These are phyloP conservation scores for Kappamyces sp. DNA, from an alignment of 192 early-diverging fungal species.

Conservation along the genomic window DNA sequence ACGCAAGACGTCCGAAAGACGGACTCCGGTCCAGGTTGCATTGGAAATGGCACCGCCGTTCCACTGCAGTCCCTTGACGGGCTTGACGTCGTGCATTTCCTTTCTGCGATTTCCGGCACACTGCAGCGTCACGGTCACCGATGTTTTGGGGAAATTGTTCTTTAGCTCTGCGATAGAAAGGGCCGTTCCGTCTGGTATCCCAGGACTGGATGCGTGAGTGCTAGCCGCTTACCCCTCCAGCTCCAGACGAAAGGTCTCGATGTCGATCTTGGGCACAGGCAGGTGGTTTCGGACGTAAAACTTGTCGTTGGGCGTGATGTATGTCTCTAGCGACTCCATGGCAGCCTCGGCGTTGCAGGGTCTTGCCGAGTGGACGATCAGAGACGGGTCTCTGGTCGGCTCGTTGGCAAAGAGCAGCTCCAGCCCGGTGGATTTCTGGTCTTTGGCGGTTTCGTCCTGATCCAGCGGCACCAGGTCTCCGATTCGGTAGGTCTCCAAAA, in stretches of 20 bases:
- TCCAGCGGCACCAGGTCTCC: constrained; percentile 24
- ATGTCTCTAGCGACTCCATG: constrained; percentile 49
- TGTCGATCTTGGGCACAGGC: constrained; percentile 73
- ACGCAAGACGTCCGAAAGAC: constrained; percentile 66
- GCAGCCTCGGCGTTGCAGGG: constrained; percentile 87
- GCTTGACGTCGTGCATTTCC: constrained; percentile 67
- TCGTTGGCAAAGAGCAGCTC: constrained; percentile 55
- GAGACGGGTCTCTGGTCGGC: constrained; percentile 55
- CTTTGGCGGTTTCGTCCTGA: constrained; percentile 12
- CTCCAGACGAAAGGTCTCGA: constrained; percentile 46
- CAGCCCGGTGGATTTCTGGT: constrained; percentile 22
- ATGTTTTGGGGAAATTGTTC: constrained; percentile 37
- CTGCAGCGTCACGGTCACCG: constrained; percentile 64
- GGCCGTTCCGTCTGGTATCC: constrained; percentile 33
- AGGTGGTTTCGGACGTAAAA: constrained; percentile 89
- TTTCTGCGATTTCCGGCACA: constrained; percentile 83
- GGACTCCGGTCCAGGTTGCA: constrained; percentile 72
- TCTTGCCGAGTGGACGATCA: constrained; percentile 57
- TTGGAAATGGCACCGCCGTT: constrained; percentile 69
- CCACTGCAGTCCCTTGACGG: constrained; percentile 79
- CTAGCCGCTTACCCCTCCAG: constrained; percentile 38
- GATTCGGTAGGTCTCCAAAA: constrained; percentile 45
- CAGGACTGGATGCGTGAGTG: constrained; percentile 16
- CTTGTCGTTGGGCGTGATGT: constrained; percentile 66
- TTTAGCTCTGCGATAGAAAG: constrained; percentile 48